Percentiles rank a stretch among this genome's conserved stretches.
These are phyloP conservation scores for Solanum verrucosum DNA, from an alignment of 257 asterid genomes.

Conservation along the genomic window DNA sequence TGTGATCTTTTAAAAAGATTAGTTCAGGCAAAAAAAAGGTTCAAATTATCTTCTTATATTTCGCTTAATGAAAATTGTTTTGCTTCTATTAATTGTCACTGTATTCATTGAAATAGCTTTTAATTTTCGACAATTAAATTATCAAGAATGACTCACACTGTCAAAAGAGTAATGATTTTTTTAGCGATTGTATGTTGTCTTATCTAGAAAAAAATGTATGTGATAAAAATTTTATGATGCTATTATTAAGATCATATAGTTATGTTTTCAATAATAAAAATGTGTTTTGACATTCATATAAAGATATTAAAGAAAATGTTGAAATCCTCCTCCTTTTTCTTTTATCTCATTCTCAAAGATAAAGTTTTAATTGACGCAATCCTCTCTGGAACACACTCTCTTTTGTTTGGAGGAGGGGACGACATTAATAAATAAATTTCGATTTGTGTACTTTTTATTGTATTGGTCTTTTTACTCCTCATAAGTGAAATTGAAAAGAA, in stretches of 20 bases:
- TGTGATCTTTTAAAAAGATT: neutral
- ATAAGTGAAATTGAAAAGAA: neutral
- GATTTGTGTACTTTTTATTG: rapidly evolving
- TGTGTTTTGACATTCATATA: neutral
- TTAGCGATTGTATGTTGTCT: neutral
- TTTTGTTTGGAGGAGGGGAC: neutral
- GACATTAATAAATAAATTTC: neutral
- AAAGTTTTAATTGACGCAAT: neutral
- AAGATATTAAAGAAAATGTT: neutral
- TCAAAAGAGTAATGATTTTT: neutral
- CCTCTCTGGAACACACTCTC: neutral
- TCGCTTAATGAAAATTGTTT: too few relatives aligned
- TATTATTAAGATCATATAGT: neutral
- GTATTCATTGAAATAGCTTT: too few relatives aligned
- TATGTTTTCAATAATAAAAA: neutral
- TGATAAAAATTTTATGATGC: neutral
- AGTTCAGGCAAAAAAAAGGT: too few relatives aligned
- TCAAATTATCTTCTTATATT: too few relatives aligned
- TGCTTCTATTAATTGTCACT: neutral
- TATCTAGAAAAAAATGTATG: neutral
- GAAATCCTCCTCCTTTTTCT: neutral
- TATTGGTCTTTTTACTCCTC: neutral
- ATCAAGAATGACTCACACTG: rapidly evolving
- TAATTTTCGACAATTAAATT: too few relatives aligned
- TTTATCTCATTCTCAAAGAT: neutral